These are phyloP conservation scores for Podila epicladia DNA, from an alignment of 192 early-diverging fungal genomes.

Conservation along the genomic window DNA sequence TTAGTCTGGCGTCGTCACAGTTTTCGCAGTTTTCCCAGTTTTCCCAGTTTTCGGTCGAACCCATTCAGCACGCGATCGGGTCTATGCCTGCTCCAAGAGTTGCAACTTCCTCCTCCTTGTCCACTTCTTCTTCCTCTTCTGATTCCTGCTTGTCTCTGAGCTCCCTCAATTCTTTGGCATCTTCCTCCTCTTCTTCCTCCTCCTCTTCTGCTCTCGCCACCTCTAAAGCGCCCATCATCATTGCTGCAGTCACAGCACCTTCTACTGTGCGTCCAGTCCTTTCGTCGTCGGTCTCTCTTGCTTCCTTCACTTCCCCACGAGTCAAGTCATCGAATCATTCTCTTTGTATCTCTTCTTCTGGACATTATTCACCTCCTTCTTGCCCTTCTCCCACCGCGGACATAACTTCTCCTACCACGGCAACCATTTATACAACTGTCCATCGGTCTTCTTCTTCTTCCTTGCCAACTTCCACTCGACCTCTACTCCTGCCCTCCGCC, in stretches of 20 bases:
- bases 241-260: conserved; percentile 17
- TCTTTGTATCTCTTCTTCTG: conserved; percentile 13
- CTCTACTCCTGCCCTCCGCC: conserved; percentile 12
- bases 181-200: conserved; percentile 21
- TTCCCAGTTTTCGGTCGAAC: conserved; percentile 14
- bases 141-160: not conserved
- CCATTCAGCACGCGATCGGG: conserved; percentile 37
- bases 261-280: not conserved
- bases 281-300: conserved; percentile 5
- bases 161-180: not conserved
- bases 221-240: conserved; percentile 18
- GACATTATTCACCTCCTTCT: conserved; percentile 15
- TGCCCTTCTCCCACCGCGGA: not conserved
- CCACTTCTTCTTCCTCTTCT: not conserved
- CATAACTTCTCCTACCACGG: conserved; percentile 9
- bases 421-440: not conserved
- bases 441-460: conserved; percentile 5
- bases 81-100: conserved; percentile 27
- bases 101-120: conserved; percentile 6
- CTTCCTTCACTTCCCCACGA: conserved; percentile 3
- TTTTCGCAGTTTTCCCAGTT: conserved; percentile 7
- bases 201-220: conserved; percentile 29
- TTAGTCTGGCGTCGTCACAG: conserved; percentile 27
- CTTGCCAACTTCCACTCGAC: not conserved
- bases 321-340: no score